Evolutionary conservation across 768 basidiomycete genomes (phyloP), one percentile per base, ranked within the genome.

Genomic region (Leccinum arenicola): DNA sequence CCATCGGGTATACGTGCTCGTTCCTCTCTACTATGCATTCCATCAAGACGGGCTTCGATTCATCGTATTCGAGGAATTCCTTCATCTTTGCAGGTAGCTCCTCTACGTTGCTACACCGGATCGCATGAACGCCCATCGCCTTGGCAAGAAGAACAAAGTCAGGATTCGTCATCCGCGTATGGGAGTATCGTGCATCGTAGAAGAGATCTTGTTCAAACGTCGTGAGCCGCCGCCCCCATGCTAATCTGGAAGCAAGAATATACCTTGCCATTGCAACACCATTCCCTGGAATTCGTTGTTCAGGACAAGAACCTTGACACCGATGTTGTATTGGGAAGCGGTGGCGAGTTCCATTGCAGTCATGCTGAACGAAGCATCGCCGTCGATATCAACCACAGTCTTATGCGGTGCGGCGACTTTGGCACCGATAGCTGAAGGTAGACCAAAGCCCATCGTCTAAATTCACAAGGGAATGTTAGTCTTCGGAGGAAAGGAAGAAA

Each of bases 241-340:
- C 14, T 9, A 8, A 21, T 31, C 36, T 25, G 38, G 56, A 25
- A 43, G 43, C 12, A 58, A 17, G 31, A 12, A 70, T 81, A 52
- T 59, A 93, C 93, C 93, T 82, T 98, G 97, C 97, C 96, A 98
- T 79, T 99, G 97, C 33, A 93, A 78, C 12, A 98, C 97, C 97
- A 99, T 99, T 56, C 97, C 97, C 74, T 97, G 95, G 83, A 95
- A 97, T 70, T 95, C 93, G 75, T 97, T 98, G 80, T 97, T 96
- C 67, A 98, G 75, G 23, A 97, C 76, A 64, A 97, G 79, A 43
- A 94, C 89, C 77, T 99, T 99, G 70, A 98, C 93, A 59, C 97
- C 96, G 63, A 99, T 97, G 69, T 83, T 75, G 77, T 83, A 94
- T 70, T 95, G 92, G 25, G 91, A 81, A 5, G 97, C 97, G 1